A percentile compares a stretch with the other conserved stretches of the same genome.
Conservation (phyloP, 495 filamentous ascomycete genomes). For the Aspergillus incahuasiensis region DNA sequence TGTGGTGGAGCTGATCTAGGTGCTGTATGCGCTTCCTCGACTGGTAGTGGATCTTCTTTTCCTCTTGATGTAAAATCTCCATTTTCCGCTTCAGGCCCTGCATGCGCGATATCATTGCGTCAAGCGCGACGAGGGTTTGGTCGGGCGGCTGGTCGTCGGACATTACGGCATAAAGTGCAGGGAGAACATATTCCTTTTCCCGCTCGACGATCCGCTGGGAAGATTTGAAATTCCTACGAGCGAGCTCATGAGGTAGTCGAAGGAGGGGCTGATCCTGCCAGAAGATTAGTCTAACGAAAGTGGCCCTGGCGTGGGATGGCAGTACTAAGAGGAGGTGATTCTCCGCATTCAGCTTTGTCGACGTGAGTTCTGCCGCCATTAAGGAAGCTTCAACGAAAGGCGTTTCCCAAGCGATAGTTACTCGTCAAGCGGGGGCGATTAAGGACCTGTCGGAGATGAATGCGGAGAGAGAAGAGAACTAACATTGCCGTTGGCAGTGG, state of each 20-base stretch:
- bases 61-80: conserved; percentile 68
- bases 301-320: conserved; percentile 18
- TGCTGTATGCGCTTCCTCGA: conserved; percentile 73
- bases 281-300: conserved; percentile 15
- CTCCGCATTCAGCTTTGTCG: conserved; percentile 68
- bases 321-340: conserved; percentile 68
- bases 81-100: conserved; percentile 85
- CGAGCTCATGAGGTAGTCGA: conserved; percentile 82
- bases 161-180: conserved; percentile 62
- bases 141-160: conserved; percentile 55
- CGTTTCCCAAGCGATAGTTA: too few relatives aligned
- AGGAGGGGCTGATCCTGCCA: conserved; percentile 89
- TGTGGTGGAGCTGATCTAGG: conserved; percentile 69
- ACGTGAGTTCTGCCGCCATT: conserved; percentile 52
- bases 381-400: neutral
- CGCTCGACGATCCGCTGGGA: conserved; percentile 79
- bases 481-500: conserved; percentile 8
- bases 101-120: conserved; percentile 79
- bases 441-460: too few relatives aligned
- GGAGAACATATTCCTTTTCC: conserved; percentile 65
- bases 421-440: too few relatives aligned
- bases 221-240: conserved; percentile 87
- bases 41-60: conserved; percentile 65
- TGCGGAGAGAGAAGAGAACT: neutral
- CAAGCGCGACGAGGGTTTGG: conserved; percentile 70